Evolutionary conservation across 1,284 basidiomycete genomes (phyloP), one percentile per base, ranked within the genome.

Genomic region (Apiotrichum mycotoxinovorans): DNA sequence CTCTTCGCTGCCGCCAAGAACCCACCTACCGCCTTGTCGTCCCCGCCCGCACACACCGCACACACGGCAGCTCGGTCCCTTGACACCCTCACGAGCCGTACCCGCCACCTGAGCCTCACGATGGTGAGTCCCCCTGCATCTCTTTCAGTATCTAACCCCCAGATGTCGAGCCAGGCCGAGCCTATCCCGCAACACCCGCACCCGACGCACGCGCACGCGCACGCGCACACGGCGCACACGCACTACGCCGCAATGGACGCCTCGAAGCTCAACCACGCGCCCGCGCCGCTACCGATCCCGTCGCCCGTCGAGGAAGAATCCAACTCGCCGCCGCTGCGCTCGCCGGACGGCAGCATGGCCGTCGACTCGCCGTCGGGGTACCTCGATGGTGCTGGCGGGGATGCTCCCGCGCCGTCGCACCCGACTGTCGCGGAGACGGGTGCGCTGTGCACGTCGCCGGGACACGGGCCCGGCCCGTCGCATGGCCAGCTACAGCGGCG

Each of bases 391-490:
- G n/a, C n/a, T n/a, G n/a, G 18, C 35, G 42, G 22, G 11, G 23
- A 20, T 4, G 30, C 8, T 5, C 53, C 54, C 44, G 26, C 52
- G 43, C 60, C 60, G 17, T 45, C 45, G 20, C 60, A 62, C 57
- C 73, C 73, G 10, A 75, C 73, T 2, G 63, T 75, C n/a, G 73
- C 73, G 14, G 73, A 75, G 57, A 75, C 73, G 17, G 73, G 73
- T n/a, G 43, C 37, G 18, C 51, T 56, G 1, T 51, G 43, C n/a
- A 61, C 63, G 11, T 40, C 35, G 25, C 35, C 45, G 14, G 50
- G 43, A 12, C 66, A 66, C 12, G 72, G 62, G 1, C 54, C 56
- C 22, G 58, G 69, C 22, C 68, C 70, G 8, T 57, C 44, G n/a
- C 57, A 52, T 3, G 73, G 73, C 15, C 73, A 75, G 57, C 64